These are phyloP conservation scores for Adansonia digitata DNA, from an alignment of 345 rosid species.

Conservation along the genomic window DNA sequence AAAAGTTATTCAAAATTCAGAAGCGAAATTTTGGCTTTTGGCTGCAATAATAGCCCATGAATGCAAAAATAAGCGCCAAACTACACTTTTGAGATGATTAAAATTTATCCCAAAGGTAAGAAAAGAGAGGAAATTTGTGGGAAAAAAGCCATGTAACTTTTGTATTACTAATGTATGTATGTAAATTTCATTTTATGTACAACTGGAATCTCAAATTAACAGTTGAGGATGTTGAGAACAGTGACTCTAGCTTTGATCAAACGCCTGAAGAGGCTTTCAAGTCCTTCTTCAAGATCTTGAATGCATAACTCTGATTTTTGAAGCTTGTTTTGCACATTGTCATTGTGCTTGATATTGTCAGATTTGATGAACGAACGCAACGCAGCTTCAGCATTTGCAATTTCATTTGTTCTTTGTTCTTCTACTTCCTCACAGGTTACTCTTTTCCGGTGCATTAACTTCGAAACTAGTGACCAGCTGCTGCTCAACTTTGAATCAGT, in stretches of 20 bases:
- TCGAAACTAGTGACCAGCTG: no score
- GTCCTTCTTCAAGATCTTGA: no score
- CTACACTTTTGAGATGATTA: not conserved
- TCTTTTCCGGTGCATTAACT: no score
- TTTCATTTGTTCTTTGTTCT: no score
- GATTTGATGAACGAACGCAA: no score
- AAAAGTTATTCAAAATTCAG: not conserved
- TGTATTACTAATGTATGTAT: not conserved
- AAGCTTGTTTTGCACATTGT: no score
- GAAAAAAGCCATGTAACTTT: not conserved
- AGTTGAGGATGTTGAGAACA: not conserved
- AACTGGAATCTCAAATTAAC: not conserved
- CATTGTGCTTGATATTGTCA: no score
- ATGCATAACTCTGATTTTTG: no score
- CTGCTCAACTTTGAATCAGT: no score
- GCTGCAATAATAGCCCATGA: not conserved
- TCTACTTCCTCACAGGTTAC: no score
- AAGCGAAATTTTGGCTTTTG: not conserved
- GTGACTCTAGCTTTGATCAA: constrained; percentile 29
- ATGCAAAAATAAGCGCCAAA: not conserved
- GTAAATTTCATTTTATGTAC: not conserved
- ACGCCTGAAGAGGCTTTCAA: no score
- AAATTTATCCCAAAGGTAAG: not conserved
- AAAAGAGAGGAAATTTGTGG: not conserved
- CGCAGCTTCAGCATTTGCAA: no score